Conservation (phyloP, 2,329 filamentous ascomycete species). For the Colletotrichum navitas region DNA sequence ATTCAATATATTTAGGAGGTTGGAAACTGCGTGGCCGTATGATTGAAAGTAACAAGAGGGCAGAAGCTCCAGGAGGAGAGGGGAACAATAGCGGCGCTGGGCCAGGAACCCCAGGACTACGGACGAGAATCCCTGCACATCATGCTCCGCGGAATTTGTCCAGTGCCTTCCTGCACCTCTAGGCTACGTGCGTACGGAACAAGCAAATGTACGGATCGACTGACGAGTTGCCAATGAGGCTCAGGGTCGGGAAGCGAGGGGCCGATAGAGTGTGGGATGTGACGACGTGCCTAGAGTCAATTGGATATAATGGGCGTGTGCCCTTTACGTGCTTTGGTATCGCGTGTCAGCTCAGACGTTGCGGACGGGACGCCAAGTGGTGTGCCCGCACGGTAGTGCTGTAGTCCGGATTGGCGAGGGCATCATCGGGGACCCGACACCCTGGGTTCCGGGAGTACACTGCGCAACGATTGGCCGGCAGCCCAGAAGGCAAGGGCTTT, state of each 20-base stretch:
- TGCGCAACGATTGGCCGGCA: neutral
- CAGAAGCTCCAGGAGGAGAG: neutral
- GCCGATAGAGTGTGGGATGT: neutral
- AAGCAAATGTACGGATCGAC: neutral
- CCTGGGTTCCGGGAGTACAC: too few relatives aligned
- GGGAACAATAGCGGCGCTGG: neutral
- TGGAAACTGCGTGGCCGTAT: constrained; percentile 8
- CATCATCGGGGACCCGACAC: too few relatives aligned
- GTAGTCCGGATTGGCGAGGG: too few relatives aligned
- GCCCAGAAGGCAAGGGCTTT: neutral
- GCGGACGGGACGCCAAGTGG: neutral
- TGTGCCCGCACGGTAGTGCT: neutral
- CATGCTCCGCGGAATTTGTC: constrained; percentile 7
- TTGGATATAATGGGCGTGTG: neutral
- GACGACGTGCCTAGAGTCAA: constrained; percentile 9
- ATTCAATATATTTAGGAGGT: neutral
- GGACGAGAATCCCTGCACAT: constrained; percentile 28
- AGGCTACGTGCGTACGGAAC: neutral
- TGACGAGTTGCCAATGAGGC: neutral
- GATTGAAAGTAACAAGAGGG: neutral
- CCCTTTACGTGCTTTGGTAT: constrained; percentile 3
- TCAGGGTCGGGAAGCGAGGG: neutral
- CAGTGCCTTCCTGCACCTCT: neutral
- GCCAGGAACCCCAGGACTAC: constrained; percentile 10
- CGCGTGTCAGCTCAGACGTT: constrained; percentile 7